These are phyloP conservation scores for Fomitopsis betulina DNA, from an alignment of 1,284 basidiomycete genomes.

Conservation along the genomic window DNA sequence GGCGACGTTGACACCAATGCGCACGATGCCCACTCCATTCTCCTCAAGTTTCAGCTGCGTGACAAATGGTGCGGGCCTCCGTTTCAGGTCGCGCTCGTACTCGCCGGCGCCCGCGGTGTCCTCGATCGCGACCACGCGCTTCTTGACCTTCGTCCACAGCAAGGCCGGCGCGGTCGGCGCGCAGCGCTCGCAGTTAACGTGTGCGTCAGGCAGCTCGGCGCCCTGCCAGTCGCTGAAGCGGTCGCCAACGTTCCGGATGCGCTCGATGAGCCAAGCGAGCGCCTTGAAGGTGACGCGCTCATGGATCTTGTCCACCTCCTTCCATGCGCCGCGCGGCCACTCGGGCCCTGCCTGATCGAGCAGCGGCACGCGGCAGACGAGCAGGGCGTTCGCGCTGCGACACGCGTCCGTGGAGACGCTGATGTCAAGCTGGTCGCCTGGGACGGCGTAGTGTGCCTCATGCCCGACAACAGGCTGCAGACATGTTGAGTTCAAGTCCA, in stretches of 20 bases:
- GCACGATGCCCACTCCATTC: constrained; percentile 60
- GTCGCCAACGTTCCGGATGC: constrained; percentile 70
- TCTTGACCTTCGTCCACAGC: constrained; percentile 64
- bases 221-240: constrained; percentile 59
- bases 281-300: constrained; percentile 79
- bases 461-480: constrained; percentile 47
- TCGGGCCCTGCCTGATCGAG: constrained; percentile 64
- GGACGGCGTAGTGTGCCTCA: constrained; percentile 65
- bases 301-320: constrained; percentile 80
- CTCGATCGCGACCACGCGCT: constrained; percentile 67
- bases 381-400: constrained; percentile 67
- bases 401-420: constrained; percentile 59
- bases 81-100: constrained; percentile 86
- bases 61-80: constrained; percentile 82
- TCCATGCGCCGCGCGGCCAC: constrained; percentile 75
- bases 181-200: constrained; percentile 64
- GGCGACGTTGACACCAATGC: constrained; percentile 84
- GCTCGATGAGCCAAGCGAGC: constrained; percentile 84
- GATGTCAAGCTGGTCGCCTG: constrained; percentile 50
- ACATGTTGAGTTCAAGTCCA: constrained; percentile 10
- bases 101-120: constrained; percentile 80
- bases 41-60: constrained; percentile 81
- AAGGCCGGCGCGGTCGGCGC: constrained; percentile 76
- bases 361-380: constrained; percentile 75
- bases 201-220: constrained; percentile 35